phyloP scores from a whole-genome alignment of 345 rosid species.

The Hevea brasiliensis region DNA sequence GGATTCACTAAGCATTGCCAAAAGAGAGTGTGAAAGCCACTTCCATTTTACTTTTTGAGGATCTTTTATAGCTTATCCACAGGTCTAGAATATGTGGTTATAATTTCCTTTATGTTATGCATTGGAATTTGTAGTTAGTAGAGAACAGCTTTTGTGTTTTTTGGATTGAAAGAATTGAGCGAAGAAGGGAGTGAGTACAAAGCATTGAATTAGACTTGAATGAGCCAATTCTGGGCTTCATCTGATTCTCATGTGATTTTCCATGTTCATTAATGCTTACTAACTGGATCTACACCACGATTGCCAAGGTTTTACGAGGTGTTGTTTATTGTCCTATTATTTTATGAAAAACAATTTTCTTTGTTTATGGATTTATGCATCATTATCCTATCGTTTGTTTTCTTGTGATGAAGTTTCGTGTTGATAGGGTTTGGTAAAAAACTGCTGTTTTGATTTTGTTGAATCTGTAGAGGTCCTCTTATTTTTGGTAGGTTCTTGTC shows the following conservation, averaged over 20 bases:
- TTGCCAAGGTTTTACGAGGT: not conserved
- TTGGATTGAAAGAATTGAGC: not conserved
- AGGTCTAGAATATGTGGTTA: not conserved
- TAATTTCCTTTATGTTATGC: not conserved
- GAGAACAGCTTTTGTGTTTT: not conserved
- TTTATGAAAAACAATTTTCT: not conserved
- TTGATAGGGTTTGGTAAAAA: not conserved
- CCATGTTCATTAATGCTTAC: not conserved
- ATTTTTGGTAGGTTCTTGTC: not conserved
- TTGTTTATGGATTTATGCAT: not conserved
- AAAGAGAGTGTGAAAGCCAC: too few species aligned
- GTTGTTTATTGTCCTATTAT: not conserved
- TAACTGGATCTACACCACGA: not conserved
- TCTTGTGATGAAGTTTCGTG: not conserved
- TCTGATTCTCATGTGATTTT: not conserved
- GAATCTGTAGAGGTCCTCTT: not conserved
- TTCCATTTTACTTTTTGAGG: not conserved
- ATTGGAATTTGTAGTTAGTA: not conserved
- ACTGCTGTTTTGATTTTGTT: not conserved
- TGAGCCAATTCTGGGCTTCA: not conserved
- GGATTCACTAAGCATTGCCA: too few species aligned
- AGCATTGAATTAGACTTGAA: not conserved
- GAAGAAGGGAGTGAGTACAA: not conserved
- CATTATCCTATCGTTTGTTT: not conserved
- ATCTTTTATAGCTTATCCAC: not conserved